Base-by-base conservation (phyloP, 495 filamentous ascomycete genomes). In the Talaromyces stipitatus region DNA sequence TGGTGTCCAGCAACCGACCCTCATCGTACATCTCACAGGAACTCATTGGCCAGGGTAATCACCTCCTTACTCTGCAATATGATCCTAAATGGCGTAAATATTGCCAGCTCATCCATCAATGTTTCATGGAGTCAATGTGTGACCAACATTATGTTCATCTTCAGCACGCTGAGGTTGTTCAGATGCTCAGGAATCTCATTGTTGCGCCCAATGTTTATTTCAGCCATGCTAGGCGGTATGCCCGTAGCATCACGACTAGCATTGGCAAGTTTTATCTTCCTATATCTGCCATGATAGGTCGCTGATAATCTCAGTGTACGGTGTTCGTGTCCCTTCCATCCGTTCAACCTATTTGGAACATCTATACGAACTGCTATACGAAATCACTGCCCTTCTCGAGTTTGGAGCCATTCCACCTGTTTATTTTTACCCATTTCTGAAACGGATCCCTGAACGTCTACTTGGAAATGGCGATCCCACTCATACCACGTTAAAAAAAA, bases 331-430 rank as follows among this genome's bases (percentile, higher is more conserved):
- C 1, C 65, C 70, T 4, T 43, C 36, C 9, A 27, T 47, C 11
- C n/a, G 58, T 20, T 54, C 38, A 26, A 24, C 53, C n/a, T 55
- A 71, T 36, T 59, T 76, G 65, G 60, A 59, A 3, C 18, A 68
- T 33, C 63, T 81, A 2, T 73, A 74, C 54, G 32, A 59, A 8
- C 48, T 79, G 16, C 69, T 79, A 69, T 67, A 75, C 24, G 60
- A 68, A 8, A 76, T 69, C 69, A 69, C 69, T 23, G 61, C 66
- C 50, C 60, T 79, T 10, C 69, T 73, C 54, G 76, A 78, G 51
- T 29, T 67, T 2, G 78, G 76, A 16, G 68, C 68, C 8, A 79
- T 72, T 6, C 78, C 78, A 0, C 77, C 78, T 0, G 71, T 80
- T 0, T 76, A 81, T 54, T 62, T 72, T n/a, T 74, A 71, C 55